These are phyloP conservation scores for Suillus discolor DNA, from an alignment of 768 basidiomycete species.

Conservation along the genomic window DNA sequence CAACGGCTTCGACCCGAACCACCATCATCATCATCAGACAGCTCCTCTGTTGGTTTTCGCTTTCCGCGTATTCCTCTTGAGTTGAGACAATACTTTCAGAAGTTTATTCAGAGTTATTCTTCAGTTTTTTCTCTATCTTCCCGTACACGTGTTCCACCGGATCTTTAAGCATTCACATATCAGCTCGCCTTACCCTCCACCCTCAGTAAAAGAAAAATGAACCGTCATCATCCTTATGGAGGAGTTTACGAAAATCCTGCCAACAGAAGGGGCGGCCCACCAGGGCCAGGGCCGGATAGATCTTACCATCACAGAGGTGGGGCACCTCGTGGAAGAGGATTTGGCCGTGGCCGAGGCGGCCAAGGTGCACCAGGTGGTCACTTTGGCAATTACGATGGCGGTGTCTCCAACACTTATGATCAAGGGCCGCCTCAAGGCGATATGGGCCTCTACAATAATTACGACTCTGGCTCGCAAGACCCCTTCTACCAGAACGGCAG, in stretches of 20 bases:
- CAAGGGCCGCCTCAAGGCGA: slow-evolving; percentile 65
- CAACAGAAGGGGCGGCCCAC: slow-evolving; percentile 65
- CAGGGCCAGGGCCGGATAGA: slow-evolving; percentile 75
- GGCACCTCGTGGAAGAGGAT: slow-evolving; percentile 46
- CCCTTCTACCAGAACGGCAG: slow-evolving; percentile 73
- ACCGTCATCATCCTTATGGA: slow-evolving; percentile 86
- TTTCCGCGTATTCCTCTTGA: slow-evolving; percentile 21
- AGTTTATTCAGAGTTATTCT: slow-evolving; percentile 22
- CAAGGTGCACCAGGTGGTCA: slow-evolving; percentile 26
- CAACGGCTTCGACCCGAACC: slow-evolving; percentile 31
- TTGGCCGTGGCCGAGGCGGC: slow-evolving; percentile 56
- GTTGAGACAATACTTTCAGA: slow-evolving; percentile 27
- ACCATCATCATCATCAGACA: slow-evolving; percentile 34
- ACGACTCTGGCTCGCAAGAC: slow-evolving; percentile 59
- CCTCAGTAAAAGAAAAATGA: slow-evolving; percentile 51
- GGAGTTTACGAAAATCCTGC: slow-evolving; percentile 59
- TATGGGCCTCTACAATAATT: slow-evolving; percentile 68
- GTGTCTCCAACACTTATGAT: slow-evolving; percentile 58
- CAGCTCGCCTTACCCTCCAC: background rate
- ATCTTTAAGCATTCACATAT: slow-evolving; percentile 10
- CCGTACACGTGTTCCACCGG: slow-evolving; percentile 7
- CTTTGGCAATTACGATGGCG: slow-evolving; percentile 58
- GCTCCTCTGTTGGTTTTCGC: slow-evolving; percentile 19
- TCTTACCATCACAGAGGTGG: slow-evolving; percentile 60
- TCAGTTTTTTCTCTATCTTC: slow-evolving; percentile 3